A percentile compares a stretch with the other conserved stretches of the same genome.
phyloP scores from a whole-genome alignment of 345 rosid species.

The Capsella bursapastoris region DNA sequence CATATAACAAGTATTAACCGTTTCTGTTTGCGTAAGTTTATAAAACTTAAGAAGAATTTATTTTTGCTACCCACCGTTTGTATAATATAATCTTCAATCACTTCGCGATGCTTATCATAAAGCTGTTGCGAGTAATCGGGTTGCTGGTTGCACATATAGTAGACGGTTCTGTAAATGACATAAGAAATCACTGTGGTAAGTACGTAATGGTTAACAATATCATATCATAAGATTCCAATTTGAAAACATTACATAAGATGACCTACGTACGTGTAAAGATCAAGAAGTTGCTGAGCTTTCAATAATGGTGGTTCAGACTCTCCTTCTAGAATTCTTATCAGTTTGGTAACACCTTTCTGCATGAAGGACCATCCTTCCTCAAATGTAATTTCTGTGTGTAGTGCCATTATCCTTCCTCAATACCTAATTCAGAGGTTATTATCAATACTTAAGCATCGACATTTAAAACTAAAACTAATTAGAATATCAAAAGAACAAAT shows the following conservation, averaged over 20 bases:
- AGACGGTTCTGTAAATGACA: too few relatives aligned
- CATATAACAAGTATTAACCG: background rate
- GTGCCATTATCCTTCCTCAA: too few relatives aligned
- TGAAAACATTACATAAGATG: background rate
- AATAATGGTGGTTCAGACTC: conserved; percentile 48
- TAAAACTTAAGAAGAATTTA: background rate
- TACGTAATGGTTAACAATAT: background rate
- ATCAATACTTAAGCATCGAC: too few relatives aligned
- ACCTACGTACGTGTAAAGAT: conserved; percentile 53
- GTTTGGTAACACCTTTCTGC: conserved; percentile 56
- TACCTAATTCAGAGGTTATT: too few relatives aligned
- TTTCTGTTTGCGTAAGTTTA: background rate
- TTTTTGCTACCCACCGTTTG: conserved; percentile 44
- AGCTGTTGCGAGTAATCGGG: conserved; percentile 64
- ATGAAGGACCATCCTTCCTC: conserved; percentile 68
- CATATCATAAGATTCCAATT: too few relatives aligned
- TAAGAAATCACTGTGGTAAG: too few relatives aligned
- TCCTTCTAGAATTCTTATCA: conserved; percentile 69
- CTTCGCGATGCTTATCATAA: conserved; percentile 57
- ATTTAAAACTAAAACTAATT: too few relatives aligned
- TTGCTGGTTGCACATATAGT: conserved; percentile 46
- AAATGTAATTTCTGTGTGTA: background rate
- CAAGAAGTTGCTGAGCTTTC: conserved; percentile 38
- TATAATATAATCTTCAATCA: conserved; percentile 56
- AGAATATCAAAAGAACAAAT: too few relatives aligned